Conservation (phyloP, 176 grass and related monocot species). For the Musa acuminata region DNA sequence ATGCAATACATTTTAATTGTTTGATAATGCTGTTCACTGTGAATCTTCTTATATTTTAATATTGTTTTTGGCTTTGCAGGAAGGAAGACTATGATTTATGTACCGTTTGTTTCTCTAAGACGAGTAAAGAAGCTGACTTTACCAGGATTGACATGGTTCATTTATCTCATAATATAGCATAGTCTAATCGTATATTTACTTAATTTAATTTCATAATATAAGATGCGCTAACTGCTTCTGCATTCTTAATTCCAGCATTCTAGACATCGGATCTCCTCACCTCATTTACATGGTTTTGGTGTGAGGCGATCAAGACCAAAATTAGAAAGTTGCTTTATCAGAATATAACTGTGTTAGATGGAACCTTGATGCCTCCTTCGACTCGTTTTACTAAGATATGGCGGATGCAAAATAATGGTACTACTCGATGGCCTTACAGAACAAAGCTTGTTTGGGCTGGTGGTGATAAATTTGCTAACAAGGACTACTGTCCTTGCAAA, state of each 20-base stretch:
- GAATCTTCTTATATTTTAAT: not conserved
- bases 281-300: slow-evolving; percentile 1
- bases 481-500: not conserved
- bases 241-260: slow-evolving; percentile 22
- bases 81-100: slow-evolving; percentile 92
- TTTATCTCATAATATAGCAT: not conserved
- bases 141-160: slow-evolving; percentile 3
- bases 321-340: slow-evolving; percentile 46
- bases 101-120: slow-evolving; percentile 51
- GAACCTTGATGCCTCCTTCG: slow-evolving; percentile 52
- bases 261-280: not conserved
- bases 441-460: slow-evolving; percentile 58
- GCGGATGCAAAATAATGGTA: slow-evolving; percentile 66
- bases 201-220: not conserved
- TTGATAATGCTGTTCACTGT: not conserved
- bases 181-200: not conserved
- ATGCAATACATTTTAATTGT: slow-evolving; percentile 15
- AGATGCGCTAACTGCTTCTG: slow-evolving; percentile 9
- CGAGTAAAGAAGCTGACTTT: slow-evolving; percentile 39
- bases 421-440: slow-evolving; percentile 52
- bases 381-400: slow-evolving; percentile 77
- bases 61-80: slow-evolving; percentile 31
- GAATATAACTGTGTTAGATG: slow-evolving; percentile 68
- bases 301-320: slow-evolving; percentile 26
- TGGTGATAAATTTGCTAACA: slow-evolving; percentile 43